Evolutionary conservation across 768 basidiomycete species (phyloP).

Genomic region (Lenzites betulinus): DNA sequence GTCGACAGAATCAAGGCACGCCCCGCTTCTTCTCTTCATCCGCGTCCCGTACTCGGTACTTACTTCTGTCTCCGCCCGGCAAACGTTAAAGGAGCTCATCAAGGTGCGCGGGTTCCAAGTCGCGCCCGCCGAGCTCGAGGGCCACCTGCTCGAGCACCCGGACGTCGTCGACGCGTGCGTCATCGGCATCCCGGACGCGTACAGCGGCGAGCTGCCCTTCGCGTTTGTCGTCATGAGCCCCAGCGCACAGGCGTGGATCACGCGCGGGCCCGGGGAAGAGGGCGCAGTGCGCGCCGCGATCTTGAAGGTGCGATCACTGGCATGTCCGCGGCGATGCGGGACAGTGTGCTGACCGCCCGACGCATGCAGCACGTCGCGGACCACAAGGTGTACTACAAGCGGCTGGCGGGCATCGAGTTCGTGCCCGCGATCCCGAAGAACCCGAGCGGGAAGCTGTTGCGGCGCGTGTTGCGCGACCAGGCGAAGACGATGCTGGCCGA

Average conservation of each 20-base stretch:
- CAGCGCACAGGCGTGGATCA: conserved; percentile 39
- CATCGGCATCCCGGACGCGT: conserved; percentile 68
- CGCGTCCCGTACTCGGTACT: neutral
- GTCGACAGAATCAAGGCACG: conserved; percentile 65
- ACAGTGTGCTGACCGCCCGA: too few relatives aligned
- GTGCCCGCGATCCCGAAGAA: conserved; percentile 37
- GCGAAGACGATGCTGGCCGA: conserved; percentile 19
- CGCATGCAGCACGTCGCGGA: conserved; percentile 29
- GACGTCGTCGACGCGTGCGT: conserved; percentile 45
- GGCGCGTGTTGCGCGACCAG: conserved; percentile 31
- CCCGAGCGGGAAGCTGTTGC: conserved; percentile 34
- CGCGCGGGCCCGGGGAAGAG: conserved; percentile 35
- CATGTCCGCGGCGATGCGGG: too few relatives aligned
- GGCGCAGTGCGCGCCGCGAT: conserved; percentile 47
- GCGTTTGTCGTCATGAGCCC: conserved; percentile 63
- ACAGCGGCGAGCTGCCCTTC: conserved; percentile 71
- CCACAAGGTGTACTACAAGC: conserved; percentile 38
- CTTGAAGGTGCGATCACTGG: conserved; percentile 66
- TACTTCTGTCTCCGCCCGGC: too few relatives aligned
- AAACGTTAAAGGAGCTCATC: conserved; percentile 62
- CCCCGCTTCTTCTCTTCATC: neutral
- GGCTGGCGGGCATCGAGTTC: conserved; percentile 40
- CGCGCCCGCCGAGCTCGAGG: conserved; percentile 39
- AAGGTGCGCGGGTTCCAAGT: conserved; percentile 56
- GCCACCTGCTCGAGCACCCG: conserved; percentile 38